Percentiles rank a stretch among this genome's conserved stretches.
These are phyloP conservation scores for Fabrea salina DNA, from an alignment of 169 alveolate species.

Conservation along the genomic window DNA sequence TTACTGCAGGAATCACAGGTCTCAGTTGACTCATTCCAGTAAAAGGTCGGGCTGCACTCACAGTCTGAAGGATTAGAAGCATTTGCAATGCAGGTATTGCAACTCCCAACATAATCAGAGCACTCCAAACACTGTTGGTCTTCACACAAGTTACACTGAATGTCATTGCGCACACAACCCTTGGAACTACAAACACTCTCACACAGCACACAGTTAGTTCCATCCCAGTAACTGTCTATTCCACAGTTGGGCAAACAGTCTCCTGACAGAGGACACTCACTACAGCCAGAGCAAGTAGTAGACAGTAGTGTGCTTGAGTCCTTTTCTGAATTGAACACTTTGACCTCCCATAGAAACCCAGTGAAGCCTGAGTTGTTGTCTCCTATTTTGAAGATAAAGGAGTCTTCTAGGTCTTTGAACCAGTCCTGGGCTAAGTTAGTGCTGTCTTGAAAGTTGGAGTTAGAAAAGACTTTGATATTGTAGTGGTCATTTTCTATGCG, in stretches of 20 bases:
- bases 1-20: no score
- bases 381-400: background rate
- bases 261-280: background rate
- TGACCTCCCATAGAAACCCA: background rate
- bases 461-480: background rate
- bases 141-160: background rate
- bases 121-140: background rate
- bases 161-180: conserved; percentile 31
- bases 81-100: background rate
- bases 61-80: no score
- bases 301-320: background rate
- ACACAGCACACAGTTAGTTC: background rate
- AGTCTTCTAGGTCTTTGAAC: background rate
- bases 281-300: conserved; percentile 2
- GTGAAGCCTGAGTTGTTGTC: background rate
- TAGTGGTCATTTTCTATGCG: background rate
- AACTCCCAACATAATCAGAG: background rate
- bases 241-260: background rate
- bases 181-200: background rate
- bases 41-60: no score
- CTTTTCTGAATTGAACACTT: background rate
- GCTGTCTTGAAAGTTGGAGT: background rate
- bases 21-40: no score
- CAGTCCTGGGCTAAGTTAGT: background rate
- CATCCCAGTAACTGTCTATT: background rate